phyloP scores from a whole-genome alignment of 129 eudicot species.

The Deinandra increscens region DNA sequence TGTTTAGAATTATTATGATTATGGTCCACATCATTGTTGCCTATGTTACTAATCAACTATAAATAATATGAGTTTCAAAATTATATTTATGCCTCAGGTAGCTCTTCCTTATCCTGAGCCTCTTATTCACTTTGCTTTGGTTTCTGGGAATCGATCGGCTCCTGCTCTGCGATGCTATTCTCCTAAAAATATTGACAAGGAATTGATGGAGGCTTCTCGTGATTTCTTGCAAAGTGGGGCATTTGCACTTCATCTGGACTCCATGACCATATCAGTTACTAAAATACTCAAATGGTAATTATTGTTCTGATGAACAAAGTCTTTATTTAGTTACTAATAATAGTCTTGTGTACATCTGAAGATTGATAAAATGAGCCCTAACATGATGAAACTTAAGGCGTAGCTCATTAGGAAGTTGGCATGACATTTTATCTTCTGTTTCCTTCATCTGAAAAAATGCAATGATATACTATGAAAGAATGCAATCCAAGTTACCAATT shows the following conservation, averaged over 20 bases:
- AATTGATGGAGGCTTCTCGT: constrained; percentile 56
- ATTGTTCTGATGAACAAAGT: background rate
- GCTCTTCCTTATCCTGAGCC: constrained; percentile 65
- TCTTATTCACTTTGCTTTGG: constrained; percentile 66
- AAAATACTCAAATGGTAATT: constrained; percentile 58
- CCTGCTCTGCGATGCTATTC: constrained; percentile 80
- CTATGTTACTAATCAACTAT: constrained; percentile 8
- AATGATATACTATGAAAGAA: background rate
- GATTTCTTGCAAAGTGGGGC: constrained; percentile 51
- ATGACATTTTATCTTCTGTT: background rate
- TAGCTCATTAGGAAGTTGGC: background rate
- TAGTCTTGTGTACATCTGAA: background rate
- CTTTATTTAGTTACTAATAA: background rate
- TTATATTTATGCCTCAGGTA: constrained; percentile 38
- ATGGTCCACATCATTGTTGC: background rate
- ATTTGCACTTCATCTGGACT: constrained; percentile 41
- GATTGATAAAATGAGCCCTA: background rate
- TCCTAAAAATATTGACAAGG: constrained; percentile 54
- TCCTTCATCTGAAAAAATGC: background rate
- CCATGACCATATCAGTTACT: constrained; percentile 49
- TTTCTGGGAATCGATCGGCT: constrained; percentile 57
- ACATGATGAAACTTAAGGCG: background rate
- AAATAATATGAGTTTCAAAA: background rate
- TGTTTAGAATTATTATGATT: background rate
- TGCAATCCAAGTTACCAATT: too few relatives aligned